These are phyloP conservation scores for Chalaropsis thielavioides DNA, from an alignment of 2,329 filamentous ascomycete species.

Conservation along the genomic window DNA sequence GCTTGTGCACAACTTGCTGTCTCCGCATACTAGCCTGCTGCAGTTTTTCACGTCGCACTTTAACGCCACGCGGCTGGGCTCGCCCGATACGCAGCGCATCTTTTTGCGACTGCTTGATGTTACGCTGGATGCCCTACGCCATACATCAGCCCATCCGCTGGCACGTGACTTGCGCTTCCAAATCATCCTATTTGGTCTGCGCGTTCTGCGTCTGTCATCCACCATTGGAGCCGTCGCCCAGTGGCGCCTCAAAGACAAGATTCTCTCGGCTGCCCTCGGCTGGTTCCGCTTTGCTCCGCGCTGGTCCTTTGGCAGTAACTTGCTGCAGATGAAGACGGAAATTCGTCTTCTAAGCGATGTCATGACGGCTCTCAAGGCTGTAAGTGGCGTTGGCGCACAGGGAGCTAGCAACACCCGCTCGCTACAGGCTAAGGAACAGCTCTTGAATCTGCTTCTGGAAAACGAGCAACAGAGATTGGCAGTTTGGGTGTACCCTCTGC, in stretches of 20 bases:
- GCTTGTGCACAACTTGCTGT: slow-evolving; percentile 64
- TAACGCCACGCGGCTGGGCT: slow-evolving; percentile 78
- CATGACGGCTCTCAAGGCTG: slow-evolving; percentile 46
- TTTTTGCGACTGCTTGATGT: slow-evolving; percentile 69
- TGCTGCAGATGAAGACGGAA: slow-evolving; percentile 86
- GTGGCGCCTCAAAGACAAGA: slow-evolving; percentile 77
- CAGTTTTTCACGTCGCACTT: slow-evolving; percentile 92
- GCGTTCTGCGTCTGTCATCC: slow-evolving; percentile 59
- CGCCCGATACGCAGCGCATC: slow-evolving; percentile 62
- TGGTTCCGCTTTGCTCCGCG: slow-evolving; percentile 78
- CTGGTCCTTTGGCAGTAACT: slow-evolving; percentile 94
- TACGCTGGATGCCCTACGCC: slow-evolving; percentile 56
- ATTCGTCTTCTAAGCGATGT: slow-evolving; percentile 69
- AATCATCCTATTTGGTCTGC: slow-evolving; percentile 67
- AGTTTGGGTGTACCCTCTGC: slow-evolving; percentile 81
- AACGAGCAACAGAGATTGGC: slow-evolving; percentile 70
- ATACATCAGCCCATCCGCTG: slow-evolving; percentile 50
- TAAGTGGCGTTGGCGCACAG: slow-evolving; percentile 44
- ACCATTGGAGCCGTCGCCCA: slow-evolving; percentile 48
- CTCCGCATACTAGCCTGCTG: slow-evolving; percentile 71
- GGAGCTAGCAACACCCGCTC: slow-evolving; percentile 44
- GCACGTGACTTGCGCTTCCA: slow-evolving; percentile 87
- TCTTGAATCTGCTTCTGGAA: slow-evolving; percentile 67
- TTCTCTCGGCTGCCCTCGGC: slow-evolving; percentile 68
- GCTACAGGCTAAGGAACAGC: slow-evolving; percentile 62